phyloP scores from a whole-genome alignment of 192 early-diverging fungal species.

The Spinellus fusiger region DNA sequence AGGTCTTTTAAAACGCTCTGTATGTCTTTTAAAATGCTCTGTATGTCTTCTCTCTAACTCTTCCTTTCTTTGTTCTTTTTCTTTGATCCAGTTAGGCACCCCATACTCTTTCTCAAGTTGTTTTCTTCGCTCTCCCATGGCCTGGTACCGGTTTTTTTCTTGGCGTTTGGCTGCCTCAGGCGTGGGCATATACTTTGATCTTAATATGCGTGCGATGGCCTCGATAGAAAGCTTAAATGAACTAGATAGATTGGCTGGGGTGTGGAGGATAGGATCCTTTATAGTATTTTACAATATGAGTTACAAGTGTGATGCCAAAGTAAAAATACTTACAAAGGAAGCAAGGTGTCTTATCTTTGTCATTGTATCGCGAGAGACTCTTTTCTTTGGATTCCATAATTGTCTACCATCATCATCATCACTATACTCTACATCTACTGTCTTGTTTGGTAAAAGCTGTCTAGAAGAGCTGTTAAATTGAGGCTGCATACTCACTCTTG shows the following conservation, averaged over 20 bases:
- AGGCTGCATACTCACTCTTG: too few species aligned
- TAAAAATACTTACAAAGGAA: background rate
- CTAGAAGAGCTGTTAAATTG: background rate
- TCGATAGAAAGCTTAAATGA: conserved; percentile 50
- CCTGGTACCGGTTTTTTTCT: conserved; percentile 34
- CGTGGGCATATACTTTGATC: conserved; percentile 38
- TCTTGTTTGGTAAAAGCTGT: too few species aligned
- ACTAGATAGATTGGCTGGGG: conserved; percentile 34
- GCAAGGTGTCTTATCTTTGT: conserved; percentile 13
- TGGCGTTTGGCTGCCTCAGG: conserved; percentile 27
- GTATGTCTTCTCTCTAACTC: background rate
- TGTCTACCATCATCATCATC: background rate
- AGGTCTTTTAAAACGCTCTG: too few species aligned
- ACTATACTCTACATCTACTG: too few species aligned
- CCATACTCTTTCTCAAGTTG: conserved; percentile 8
- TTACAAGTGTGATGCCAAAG: background rate
- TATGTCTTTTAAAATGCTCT: background rate
- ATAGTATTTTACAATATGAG: background rate
- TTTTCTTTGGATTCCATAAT: conserved; percentile 13
- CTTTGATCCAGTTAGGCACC: background rate
- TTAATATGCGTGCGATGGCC: conserved; percentile 45
- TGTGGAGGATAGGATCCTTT: conserved; percentile 42
- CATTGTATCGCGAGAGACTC: conserved; percentile 16
- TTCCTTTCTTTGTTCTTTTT: background rate
- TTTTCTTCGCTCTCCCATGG: conserved; percentile 21